Evolutionary conservation across 2,329 filamentous ascomycete genomes (phyloP), one percentile per base, ranked within the genome.

Genomic region (Coniochaeta sp.): DNA sequence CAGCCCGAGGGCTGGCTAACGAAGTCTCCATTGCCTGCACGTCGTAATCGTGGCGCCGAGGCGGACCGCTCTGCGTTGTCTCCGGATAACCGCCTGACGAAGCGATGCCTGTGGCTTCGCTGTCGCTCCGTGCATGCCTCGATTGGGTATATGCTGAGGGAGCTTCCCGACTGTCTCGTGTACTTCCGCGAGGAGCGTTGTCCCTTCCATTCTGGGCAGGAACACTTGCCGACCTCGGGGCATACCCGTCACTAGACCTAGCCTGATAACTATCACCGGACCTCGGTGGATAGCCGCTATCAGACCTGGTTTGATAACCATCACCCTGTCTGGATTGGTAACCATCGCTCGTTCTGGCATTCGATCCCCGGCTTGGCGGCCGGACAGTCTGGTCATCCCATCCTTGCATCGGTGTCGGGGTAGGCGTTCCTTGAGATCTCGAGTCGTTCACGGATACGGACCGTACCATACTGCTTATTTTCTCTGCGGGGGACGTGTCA

Each of bases 11-110:
- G 67, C 84, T 91, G 57, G 82, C 81, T 16, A 95, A 77, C 30
- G 85, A 87, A 0, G 89, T 89, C 68, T 96, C 92, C 89, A 96
- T 96, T 3, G 91, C 91, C 67, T 97, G 92, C 14, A 96, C 82
- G 64, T 97, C 94, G 63, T 96, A 97, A 65, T 97, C 92, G 64
- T 96, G 91, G 60, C 91, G 82, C 35, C 79, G 78, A 24, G 74
- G 74, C 32, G 81, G 81, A 6, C 79, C 81, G 61, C 82, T 86
- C 60, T 89, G 83, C n/a, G 83, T 83, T 3, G 85, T 85, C 56
- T 92, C 88, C 24, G 85, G 79, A 63, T 95, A 96, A 45, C 91
- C 90, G 20, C 79, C 83, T 1, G 89, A 91, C 1, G 90, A 94
- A 9, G 83, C 77, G 24, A 81, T 75, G 14, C 87, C 87, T 3